These are phyloP conservation scores for Saururus chinensis DNA, from an alignment of 164 flowering plant genomes.

Conservation along the genomic window DNA sequence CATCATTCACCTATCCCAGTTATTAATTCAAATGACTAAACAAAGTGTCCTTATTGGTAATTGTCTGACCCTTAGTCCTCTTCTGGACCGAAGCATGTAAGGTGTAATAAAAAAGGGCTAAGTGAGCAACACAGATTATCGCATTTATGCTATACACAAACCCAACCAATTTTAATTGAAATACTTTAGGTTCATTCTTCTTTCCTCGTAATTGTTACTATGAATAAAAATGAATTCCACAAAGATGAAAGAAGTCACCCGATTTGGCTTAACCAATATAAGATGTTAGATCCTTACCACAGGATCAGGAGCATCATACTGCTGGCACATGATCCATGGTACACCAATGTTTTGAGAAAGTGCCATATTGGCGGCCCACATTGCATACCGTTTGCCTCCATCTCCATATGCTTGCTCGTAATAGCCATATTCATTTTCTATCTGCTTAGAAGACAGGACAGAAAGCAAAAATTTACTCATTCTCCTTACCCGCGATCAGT, in stretches of 20 bases:
- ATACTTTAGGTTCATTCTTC: background rate
- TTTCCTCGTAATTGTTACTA: background rate
- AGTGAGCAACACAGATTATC: no score
- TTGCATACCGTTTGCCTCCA: slow-evolving; percentile 76
- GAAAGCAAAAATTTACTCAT: background rate
- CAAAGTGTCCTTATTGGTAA: no score
- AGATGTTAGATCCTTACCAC: slow-evolving; percentile 49
- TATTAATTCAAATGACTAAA: no score
- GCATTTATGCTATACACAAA: no score
- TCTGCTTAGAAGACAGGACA: slow-evolving; percentile 32
- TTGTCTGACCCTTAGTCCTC: no score
- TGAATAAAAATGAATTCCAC: background rate
- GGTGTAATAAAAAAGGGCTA: no score
- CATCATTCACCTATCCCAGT: no score
- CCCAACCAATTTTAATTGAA: no score
- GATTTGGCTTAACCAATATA: background rate
- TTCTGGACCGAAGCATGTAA: no score
- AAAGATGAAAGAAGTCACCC: no score
- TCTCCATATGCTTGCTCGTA: slow-evolving; percentile 65
- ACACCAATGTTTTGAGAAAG: slow-evolving; percentile 87
- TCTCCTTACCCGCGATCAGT: no score
- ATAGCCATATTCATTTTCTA: slow-evolving; percentile 95
- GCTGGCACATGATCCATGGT: slow-evolving; percentile 99
- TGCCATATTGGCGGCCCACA: slow-evolving; percentile 96
- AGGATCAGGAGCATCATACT: slow-evolving; percentile 80